Evolutionary conservation across 1,139 yeast species (phyloP).

Genomic region (Yamadazyma friedrichii): DNA sequence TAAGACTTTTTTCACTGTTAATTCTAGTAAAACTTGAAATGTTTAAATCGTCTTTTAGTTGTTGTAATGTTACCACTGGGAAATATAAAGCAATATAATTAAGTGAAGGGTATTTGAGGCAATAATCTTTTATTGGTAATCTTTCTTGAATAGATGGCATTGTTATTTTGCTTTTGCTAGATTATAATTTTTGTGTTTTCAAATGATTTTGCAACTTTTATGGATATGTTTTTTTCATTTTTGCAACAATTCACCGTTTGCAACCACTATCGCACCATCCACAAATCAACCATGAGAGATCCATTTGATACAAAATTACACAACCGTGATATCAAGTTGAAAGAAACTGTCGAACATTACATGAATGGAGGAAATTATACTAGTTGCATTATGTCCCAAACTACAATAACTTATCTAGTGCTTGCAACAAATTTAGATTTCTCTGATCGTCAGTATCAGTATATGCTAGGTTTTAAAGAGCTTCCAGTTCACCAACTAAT

Average conservation of each 20-base stretch:
- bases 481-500: constrained; percentile 1
- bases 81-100: background rate
- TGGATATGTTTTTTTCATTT: background rate
- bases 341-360: constrained; percentile 9
- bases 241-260: constrained; percentile 2
- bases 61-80: constrained; percentile 1
- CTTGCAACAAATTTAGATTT: constrained; percentile 9
- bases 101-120: background rate
- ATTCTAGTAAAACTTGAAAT: background rate
- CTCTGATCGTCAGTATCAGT: constrained; percentile 12
- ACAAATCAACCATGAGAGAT: constrained; percentile 4
- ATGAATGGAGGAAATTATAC: constrained; percentile 7
- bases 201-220: no score
- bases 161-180: background rate
- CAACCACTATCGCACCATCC: background rate
- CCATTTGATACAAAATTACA: constrained; percentile 6
- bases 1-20: background rate
- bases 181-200: no score
- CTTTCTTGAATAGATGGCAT: constrained; percentile 3
- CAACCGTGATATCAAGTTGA: constrained; percentile 8
- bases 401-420: constrained; percentile 13
- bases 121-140: background rate
- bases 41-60: background rate
- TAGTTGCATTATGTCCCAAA: constrained; percentile 4
- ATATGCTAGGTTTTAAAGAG: constrained; percentile 10